phyloP scores from a whole-genome alignment of 176 grass and related monocot genomes.

The Carex pumila region DNA sequence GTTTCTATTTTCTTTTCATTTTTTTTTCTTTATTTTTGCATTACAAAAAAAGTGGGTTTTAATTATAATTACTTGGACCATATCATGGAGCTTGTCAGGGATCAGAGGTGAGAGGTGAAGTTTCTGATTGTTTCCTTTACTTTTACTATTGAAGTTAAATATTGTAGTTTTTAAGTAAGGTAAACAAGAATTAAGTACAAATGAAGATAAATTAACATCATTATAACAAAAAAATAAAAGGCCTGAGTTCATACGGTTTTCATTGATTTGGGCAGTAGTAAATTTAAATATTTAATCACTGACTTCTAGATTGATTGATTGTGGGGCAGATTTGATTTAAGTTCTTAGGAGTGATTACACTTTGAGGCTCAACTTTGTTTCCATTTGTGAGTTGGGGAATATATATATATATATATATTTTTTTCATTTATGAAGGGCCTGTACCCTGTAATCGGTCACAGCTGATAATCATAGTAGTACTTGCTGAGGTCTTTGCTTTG shows the following conservation, averaged over 20 bases:
- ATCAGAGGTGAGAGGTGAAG: slow-evolving; percentile 50
- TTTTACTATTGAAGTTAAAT: neutral
- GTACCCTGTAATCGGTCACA: neutral
- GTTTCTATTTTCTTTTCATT: too few relatives aligned
- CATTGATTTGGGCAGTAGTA: neutral
- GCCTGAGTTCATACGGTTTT: neutral
- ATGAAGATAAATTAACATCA: neutral
- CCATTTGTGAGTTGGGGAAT: too few relatives aligned
- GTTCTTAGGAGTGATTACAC: neutral
- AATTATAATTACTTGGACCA: too few relatives aligned
- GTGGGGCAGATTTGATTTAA: neutral
- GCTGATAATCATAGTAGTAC: neutral
- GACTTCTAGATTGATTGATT: neutral
- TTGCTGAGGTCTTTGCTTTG: neutral
- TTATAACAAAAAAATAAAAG: neutral
- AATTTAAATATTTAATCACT: neutral
- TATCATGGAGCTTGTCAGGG: slow-evolving; percentile 56
- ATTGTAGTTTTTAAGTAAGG: neutral
- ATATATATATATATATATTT: too few relatives aligned
- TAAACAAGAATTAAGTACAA: neutral
- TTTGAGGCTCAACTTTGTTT: neutral
- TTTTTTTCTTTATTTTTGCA: too few relatives aligned
- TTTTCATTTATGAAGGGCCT: neutral
- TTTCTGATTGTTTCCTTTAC: neutral
- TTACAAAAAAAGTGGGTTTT: too few relatives aligned